Conservation (phyloP, 1,284 basidiomycete species). For the Paramarasmius palmivorus region DNA sequence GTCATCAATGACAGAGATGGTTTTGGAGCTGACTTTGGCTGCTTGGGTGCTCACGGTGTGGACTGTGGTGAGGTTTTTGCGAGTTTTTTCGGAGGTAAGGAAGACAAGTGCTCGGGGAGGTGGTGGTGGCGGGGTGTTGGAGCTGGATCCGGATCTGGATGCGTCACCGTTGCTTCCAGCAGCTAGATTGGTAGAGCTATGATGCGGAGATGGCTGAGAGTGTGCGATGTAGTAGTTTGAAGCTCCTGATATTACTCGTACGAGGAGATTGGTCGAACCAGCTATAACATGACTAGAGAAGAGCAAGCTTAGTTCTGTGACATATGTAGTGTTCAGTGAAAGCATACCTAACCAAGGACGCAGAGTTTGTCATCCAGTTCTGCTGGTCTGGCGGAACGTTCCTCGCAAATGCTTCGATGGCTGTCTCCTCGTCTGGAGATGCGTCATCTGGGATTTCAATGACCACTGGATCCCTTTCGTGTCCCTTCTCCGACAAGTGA, state of each 20-base stretch:
- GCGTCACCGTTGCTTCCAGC: conserved; percentile 26
- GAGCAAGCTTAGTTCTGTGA: not conserved
- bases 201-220: conserved; percentile 42
- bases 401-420: conserved; percentile 55
- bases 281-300: conserved; percentile 64
- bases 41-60: conserved; percentile 69
- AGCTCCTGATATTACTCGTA: conserved; percentile 61
- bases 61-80: conserved; percentile 56
- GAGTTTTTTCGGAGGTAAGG: conserved; percentile 59
- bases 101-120: conserved; percentile 60
- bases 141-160: conserved; percentile 13
- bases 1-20: conserved; percentile 60
- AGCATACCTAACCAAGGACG: conserved; percentile 67
- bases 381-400: conserved; percentile 67
- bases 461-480: conserved; percentile 67
- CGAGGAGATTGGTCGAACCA: conserved; percentile 61
- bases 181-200: conserved; percentile 13
- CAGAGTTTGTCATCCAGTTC: conserved; percentile 74
- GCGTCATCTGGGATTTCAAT: conserved; percentile 65
- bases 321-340: not conserved
- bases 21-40: conserved; percentile 65
- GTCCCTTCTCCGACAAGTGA: conserved; percentile 43
- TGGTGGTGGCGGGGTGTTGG: conserved; percentile 36
- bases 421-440: conserved; percentile 35
- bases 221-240: conserved; percentile 65